Conservation (phyloP, 208 protist species). For the Phytomonas serpens region DNA sequence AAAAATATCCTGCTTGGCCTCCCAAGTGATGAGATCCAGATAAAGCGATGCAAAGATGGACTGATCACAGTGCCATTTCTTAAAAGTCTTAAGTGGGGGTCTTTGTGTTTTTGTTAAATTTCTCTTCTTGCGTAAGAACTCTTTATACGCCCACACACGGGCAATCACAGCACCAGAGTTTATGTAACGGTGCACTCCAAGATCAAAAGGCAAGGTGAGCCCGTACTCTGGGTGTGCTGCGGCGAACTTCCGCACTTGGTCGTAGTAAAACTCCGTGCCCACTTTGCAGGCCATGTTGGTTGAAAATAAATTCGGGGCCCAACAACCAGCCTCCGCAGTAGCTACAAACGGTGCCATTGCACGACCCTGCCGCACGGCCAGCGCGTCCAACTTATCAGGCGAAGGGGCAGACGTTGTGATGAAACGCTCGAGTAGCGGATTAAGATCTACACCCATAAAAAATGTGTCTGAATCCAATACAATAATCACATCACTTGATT, state of each 20-base stretch:
- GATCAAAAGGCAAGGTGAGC: too few species aligned
- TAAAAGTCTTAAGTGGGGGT: not conserved
- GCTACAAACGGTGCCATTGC: not conserved
- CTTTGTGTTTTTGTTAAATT: not conserved
- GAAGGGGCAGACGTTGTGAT: not conserved
- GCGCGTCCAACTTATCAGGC: not conserved
- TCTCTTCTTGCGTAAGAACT: not conserved
- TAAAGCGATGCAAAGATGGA: slow-evolving; percentile 2
- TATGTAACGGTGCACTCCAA: not conserved
- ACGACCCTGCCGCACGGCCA: too few species aligned
- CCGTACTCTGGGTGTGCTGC: not conserved
- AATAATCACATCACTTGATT: not conserved
- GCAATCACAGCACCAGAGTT: not conserved
- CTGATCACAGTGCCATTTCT: not conserved
- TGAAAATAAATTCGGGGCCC: not conserved
- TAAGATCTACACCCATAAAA: not conserved
- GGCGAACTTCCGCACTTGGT: not conserved
- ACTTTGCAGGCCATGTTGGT: not conserved
- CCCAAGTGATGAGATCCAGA: not conserved
- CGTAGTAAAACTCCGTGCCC: not conserved
- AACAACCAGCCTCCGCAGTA: too few species aligned
- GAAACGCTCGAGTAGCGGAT: not conserved
- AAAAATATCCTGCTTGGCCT: not conserved
- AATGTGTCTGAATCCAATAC: not conserved
- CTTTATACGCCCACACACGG: not conserved